phyloP scores from a whole-genome alignment of 73 alveolate genomes.

The Symbiodinium natans region DNA sequence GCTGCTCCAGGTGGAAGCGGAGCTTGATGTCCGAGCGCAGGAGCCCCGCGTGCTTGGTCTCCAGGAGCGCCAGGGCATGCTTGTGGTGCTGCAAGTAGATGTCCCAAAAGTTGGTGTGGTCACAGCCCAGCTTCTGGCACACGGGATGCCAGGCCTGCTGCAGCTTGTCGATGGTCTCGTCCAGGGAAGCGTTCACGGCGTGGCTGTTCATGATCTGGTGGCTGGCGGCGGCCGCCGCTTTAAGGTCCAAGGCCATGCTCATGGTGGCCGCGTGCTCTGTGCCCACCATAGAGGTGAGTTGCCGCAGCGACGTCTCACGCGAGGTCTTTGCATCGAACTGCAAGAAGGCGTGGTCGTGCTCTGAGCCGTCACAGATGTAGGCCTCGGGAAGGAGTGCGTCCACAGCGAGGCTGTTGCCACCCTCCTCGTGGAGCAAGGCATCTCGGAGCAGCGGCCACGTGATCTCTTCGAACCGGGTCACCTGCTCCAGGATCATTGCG shows the following conservation, averaged over 20 bases:
- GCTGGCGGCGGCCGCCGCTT: background rate
- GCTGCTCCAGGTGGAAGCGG: conserved; percentile 10
- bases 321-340: background rate
- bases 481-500: background rate
- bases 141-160: background rate
- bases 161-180: background rate
- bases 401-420: background rate
- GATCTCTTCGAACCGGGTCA: conserved; percentile 5
- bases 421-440: background rate
- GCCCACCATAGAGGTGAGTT: background rate
- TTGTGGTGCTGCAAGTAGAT: conserved; percentile 16
- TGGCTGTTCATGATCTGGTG: conserved; percentile 1
- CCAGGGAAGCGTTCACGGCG: background rate
- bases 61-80: background rate
- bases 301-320: background rate
- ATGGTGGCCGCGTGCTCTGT: background rate
- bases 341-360: background rate
- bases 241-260: background rate
- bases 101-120: conserved; percentile 27
- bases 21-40: conserved; percentile 25
- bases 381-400: background rate
- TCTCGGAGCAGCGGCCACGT: conserved; percentile 17
- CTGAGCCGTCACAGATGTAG: background rate
- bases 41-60: background rate
- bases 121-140: conserved; percentile 13